Evolutionary conservation across 2,329 filamentous ascomycete species (phyloP), one percentile per base, ranked within the genome.

Genomic region (Phialocephala sp.): DNA sequence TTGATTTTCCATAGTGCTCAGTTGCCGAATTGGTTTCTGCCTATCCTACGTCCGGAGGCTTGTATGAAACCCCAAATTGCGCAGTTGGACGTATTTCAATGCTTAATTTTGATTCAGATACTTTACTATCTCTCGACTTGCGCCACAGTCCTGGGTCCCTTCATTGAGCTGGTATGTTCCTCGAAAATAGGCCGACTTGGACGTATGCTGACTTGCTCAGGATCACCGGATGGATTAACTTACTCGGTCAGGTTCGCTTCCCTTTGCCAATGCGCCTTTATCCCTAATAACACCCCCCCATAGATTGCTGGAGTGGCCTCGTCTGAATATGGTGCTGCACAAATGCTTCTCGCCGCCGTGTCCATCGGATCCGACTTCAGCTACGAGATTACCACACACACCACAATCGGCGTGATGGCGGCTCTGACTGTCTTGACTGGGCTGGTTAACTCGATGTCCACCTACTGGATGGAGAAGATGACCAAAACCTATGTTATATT

Each of bases 401-500:
- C 66, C 79, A 75, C 83, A 1, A 79, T 87, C 27, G 85, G 80
- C 63, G 84, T 86, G 60, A 87, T 87, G 85, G 84, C 82, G 22
- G 82, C 77, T 5, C 76, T 86, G 27, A 83, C 83, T 4, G 75
- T 87, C 39, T 66, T 86, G 6, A 82, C 82, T 69, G 84, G 82
- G 18, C 66, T 81, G 1, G 80, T 87, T 71, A 87, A 87, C 77
- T 85, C 81, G 4, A 74, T 87, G 59, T 82, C 83, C 9, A 87
- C 85, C 0, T 81, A 81, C 64, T 85, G 84, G 83, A 82, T 87
- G 77, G 85, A 85, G 75, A 83, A 83, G 70, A 82, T 87, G 76
- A 85, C 85, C 65, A 85, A 84, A 71, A 78, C 78, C 36, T 87
- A 87, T 70, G 84, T 86, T 41, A 81, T 87, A 64, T 85, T 87